Evolutionary conservation across 805 yeast species (phyloP).

Genomic region (Priceomyces carsonii): DNA sequence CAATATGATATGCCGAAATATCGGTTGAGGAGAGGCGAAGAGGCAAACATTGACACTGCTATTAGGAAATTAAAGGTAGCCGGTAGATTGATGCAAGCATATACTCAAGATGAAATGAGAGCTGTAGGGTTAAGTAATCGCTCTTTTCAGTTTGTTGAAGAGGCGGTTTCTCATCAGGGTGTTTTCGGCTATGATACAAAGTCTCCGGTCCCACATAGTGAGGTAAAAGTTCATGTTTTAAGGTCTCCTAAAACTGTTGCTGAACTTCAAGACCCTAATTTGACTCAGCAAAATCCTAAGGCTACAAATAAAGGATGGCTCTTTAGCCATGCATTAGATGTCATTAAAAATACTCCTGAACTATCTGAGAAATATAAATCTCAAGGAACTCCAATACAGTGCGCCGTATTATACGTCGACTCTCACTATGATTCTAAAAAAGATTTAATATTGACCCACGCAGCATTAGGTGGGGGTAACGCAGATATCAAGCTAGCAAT

Average conservation of each 20-base stretch:
- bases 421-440: slow-evolving; percentile 72
- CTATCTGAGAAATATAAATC: slow-evolving; percentile 39
- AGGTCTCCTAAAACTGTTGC: slow-evolving; percentile 64
- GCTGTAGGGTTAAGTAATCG: slow-evolving; percentile 76
- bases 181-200: slow-evolving; percentile 42
- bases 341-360: slow-evolving; percentile 45
- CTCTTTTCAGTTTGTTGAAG: slow-evolving; percentile 72
- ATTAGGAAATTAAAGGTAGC: slow-evolving; percentile 74
- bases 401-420: slow-evolving; percentile 85
- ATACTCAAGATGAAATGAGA: slow-evolving; percentile 86
- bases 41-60: slow-evolving; percentile 69
- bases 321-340: slow-evolving; percentile 78
- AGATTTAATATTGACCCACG: slow-evolving; percentile 75
- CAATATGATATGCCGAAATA: slow-evolving; percentile 67
- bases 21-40: slow-evolving; percentile 50
- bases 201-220: slow-evolving; percentile 55
- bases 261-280: slow-evolving; percentile 73
- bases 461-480: slow-evolving; percentile 91
- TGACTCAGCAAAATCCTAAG: slow-evolving; percentile 81
- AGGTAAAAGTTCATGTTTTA: slow-evolving; percentile 77
- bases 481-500: slow-evolving; percentile 75
- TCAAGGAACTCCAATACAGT: slow-evolving; percentile 61
- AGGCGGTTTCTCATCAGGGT: slow-evolving; percentile 27
- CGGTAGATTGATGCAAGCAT: slow-evolving; percentile 87
- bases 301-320: slow-evolving; percentile 77